Base-by-base conservation (phyloP, 768 basidiomycete genomes). In the Rhodosporidiobolus sp. region DNA sequence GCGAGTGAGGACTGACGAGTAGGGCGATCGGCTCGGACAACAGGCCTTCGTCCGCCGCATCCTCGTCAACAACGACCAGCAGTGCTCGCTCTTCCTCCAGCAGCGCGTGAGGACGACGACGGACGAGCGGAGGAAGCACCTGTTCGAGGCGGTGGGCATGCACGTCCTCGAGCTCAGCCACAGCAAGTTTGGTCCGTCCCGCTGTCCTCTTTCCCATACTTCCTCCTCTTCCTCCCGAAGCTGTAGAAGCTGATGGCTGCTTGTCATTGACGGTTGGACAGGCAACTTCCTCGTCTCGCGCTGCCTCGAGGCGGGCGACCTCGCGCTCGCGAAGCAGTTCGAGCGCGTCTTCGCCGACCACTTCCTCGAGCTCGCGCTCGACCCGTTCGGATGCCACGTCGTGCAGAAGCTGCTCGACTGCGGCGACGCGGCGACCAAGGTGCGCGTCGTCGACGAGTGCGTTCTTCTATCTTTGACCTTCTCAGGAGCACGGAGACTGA, bases 71-170 rank as follows among this genome's bases (percentile, higher is more conserved):
- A 72, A 66, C 65, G 74, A 75, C 52, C 74, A 75, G 61, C 74
- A 75, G 59, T 75, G 74, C 56, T 72, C 70, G n/a, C 59, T 75
- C 26, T 75, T 68, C 58, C 65, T 75, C n/a, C 74, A 75, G 58
- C 74, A 75, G 60, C 52, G 65, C 17, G 35, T 72, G n/a, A 45
- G 46, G 52, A 49, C 34, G 26, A 57, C 63, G 24, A 48, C 62
- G 49, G 24, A 10, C 6, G 67, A 54, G 1, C 38, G 30, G 32
- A 59, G 49, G 59, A 32, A 26, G 24, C 16, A 59, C n/a, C 50
- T 75, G 34, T 63, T 62, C 38, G 53, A 61, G 8, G 57, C 67
- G 2, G 70, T 75, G 16, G 67, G 54, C 4, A 19, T 28, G 26
- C 11, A 63, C 20, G 38, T 75, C 10, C 55, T 66, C n/a, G 70